Evolutionary conservation across 1,284 basidiomycete species (phyloP), one percentile per base, ranked within the genome.

Genomic region (Pseudozyma sp.): DNA sequence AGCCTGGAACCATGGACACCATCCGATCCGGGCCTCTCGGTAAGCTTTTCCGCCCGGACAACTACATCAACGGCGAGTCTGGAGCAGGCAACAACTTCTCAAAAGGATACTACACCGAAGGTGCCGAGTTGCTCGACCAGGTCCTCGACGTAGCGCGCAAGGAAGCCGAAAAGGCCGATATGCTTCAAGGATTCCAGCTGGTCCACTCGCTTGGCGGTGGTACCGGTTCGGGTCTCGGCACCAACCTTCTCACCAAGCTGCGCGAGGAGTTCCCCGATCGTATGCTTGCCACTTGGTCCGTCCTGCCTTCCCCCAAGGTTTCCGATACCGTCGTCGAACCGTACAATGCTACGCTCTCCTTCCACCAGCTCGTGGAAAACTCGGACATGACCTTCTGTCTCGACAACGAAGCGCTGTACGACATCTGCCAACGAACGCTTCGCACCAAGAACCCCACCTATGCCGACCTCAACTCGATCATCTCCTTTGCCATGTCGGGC

Each of bases 401-500:
- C 49, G 92, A 97, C 86, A 98, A 98, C 85, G 94, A 97, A 85
- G 94, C 94, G 5, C 86, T 97, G 88, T 94, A 95, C 83, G 90
- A 95, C 69, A 94, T 97, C 75, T 90, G 90, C 59, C 87, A 89
- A 33, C 88, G 89, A 37, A 91, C 91, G 4, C 87, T 95, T 63
- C 92, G 93, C 82, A 88, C 90, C 49, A 88, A 90, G 73, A 86
- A 76, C 31, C 81, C 82, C n/a, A 77, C 73, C 30, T 82, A 84
- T 54, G 54, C 64, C 19, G 66, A 68, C 52, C 64, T 77, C 54
- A 81, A 80, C 70, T 37, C 92, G 85, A 90, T 99, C 73, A 94
- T 99, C 57, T 96, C 94, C 33, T 90, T 94, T 78, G 97, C 98
- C 85, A 99, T 99, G 97, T 94, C 93, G 54, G 96, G 96, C 85